These are phyloP conservation scores for Filobasidium floriforme DNA, from an alignment of 768 basidiomycete genomes.

Conservation along the genomic window DNA sequence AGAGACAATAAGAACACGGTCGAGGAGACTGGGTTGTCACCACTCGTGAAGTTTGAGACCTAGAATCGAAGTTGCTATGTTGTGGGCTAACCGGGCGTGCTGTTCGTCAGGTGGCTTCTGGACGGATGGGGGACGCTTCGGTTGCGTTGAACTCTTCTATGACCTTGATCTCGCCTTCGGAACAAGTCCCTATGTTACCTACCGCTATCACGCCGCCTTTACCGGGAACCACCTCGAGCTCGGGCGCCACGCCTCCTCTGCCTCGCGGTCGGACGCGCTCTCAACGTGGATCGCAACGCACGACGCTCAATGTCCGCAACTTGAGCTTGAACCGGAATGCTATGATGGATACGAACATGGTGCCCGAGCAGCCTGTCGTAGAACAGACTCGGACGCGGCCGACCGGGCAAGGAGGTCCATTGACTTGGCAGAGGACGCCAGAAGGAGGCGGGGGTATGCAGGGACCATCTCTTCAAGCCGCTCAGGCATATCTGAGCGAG, in stretches of 20 bases:
- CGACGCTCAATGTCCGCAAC: background rate
- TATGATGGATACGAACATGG: background rate
- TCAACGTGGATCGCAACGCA: background rate
- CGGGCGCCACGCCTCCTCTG: background rate
- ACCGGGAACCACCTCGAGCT: background rate
- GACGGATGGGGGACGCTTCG: background rate
- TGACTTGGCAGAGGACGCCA: constrained; percentile 1
- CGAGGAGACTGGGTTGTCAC: background rate
- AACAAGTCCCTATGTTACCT: background rate
- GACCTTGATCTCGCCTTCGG: background rate
- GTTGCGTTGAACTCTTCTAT: background rate
- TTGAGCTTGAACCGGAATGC: constrained; percentile 4
- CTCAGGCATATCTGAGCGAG: too few relatives aligned
- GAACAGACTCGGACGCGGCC: background rate
- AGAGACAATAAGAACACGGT: constrained; percentile 4
- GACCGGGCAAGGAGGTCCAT: background rate
- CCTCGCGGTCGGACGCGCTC: constrained; percentile 1
- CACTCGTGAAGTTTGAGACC: background rate
- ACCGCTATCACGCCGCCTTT: background rate
- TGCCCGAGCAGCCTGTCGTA: background rate
- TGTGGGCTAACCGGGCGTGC: background rate
- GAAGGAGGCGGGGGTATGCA: background rate
- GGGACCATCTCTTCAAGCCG: constrained; percentile 13
- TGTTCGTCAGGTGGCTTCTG: background rate
- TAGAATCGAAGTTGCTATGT: too few relatives aligned